Evolutionary conservation across 2,329 filamentous ascomycete species (phyloP).

Genomic region (Ceratocystis albifundus): DNA sequence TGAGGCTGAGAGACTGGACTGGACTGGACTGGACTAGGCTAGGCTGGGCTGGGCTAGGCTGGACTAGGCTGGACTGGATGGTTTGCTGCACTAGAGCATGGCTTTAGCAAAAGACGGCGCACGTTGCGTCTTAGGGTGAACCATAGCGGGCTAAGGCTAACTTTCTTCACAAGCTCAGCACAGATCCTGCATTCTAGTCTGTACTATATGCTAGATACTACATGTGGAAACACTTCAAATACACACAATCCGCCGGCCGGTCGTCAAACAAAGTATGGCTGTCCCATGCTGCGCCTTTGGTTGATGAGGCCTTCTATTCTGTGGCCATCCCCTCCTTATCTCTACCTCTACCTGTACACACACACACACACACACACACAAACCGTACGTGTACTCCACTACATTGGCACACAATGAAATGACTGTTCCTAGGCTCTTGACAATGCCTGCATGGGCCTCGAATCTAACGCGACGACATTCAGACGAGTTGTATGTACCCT

Average conservation of each 20-base stretch:
- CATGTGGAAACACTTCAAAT: neutral
- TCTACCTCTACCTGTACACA: no score
- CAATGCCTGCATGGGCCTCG: neutral
- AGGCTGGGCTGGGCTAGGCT: neutral
- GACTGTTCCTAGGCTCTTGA: neutral
- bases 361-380: no score
- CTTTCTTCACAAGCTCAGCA: slow-evolving; percentile 8
- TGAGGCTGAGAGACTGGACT: neutral
- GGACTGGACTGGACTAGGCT: neutral
- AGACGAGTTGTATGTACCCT: no score
- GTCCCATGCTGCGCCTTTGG: neutral
- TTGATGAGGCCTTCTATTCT: neutral
- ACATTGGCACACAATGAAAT: no score
- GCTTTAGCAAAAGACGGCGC: neutral
- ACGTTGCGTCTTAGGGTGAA: no score
- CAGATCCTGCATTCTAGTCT: neutral
- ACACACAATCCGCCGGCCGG: neutral
- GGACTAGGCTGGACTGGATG: neutral
- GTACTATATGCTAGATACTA: slow-evolving; percentile 1
- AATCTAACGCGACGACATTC: no score
- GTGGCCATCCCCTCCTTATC: neutral
- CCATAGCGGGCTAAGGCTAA: neutral
- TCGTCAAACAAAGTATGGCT: neutral
- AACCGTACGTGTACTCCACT: neutral
- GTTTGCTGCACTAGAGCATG: neutral